A percentile compares a stretch with the other conserved stretches of the same genome.
These are phyloP conservation scores for Cystobasidium slooffiae DNA, from an alignment of 1,284 basidiomycete species.

Conservation along the genomic window DNA sequence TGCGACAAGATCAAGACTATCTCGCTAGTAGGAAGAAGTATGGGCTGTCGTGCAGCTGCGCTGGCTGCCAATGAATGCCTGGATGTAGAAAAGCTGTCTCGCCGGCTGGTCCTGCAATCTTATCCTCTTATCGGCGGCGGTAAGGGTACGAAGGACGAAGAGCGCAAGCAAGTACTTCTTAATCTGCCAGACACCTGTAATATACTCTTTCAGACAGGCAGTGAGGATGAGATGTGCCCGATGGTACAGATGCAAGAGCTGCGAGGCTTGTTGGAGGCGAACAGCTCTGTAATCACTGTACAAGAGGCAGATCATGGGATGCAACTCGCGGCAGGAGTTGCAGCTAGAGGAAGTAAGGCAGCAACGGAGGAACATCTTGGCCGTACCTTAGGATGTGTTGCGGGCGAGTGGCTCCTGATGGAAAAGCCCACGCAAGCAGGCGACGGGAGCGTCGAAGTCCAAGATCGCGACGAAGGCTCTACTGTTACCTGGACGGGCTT, in stretches of 20 bases:
- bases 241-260: background rate
- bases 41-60: constrained; percentile 41
- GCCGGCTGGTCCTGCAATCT: constrained; percentile 25
- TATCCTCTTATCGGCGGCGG: constrained; percentile 30
- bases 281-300: background rate
- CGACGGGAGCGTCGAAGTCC: background rate
- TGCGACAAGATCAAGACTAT: constrained; percentile 4
- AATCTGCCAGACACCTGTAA: background rate
- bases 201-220: constrained; percentile 25
- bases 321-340: constrained; percentile 5
- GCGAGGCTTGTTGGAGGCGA: background rate
- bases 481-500: constrained; percentile 2
- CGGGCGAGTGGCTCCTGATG: constrained; percentile 18
- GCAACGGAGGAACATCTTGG: background rate
- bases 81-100: background rate
- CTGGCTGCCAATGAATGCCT: constrained; percentile 3
- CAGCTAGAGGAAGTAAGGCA: constrained; percentile 8
- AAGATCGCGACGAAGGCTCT: too few relatives aligned
- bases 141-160: constrained; percentile 35
- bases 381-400: background rate
- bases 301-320: constrained; percentile 26
- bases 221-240: constrained; percentile 35
- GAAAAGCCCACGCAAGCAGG: background rate
- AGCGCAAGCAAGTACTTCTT: constrained; percentile 29
- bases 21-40: constrained; percentile 31